Conservation (phyloP, 805 yeast species). For the Wickerhamiella vanderwaltii region DNA sequence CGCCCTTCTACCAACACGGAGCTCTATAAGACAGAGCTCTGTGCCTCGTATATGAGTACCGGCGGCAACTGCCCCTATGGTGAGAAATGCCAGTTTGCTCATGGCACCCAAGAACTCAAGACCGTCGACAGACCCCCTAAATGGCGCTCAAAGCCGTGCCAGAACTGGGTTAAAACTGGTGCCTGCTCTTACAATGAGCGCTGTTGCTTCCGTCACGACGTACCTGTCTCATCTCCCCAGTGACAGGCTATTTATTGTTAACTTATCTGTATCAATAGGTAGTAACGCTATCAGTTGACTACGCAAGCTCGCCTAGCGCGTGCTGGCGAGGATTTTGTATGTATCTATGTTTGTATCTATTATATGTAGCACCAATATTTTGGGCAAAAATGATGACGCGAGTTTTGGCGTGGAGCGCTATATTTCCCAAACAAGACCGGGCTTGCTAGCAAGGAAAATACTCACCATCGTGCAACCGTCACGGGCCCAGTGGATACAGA, state of each 20-base stretch:
- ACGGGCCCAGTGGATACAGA: too few species aligned
- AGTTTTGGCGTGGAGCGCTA: too few species aligned
- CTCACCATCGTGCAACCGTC: too few species aligned
- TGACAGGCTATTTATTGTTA: conserved; percentile 8
- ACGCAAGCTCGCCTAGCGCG: too few species aligned
- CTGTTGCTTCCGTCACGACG: conserved; percentile 75
- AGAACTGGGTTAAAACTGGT: conserved; percentile 74
- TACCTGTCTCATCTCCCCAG: conserved; percentile 15
- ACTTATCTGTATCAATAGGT: conserved; percentile 10
- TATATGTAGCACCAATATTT: too few species aligned
- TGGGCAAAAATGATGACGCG: too few species aligned
- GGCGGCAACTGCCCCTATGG: conserved; percentile 78
- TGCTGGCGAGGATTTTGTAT: too few species aligned
- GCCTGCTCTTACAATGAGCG: conserved; percentile 79
- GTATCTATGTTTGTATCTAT: too few species aligned
- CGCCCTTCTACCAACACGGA: conserved; percentile 39
- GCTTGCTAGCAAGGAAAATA: too few species aligned
- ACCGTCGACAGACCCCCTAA: conserved; percentile 60
- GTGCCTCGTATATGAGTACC: conserved; percentile 60
- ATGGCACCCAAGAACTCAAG: conserved; percentile 69
- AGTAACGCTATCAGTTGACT: conserved; percentile 8
- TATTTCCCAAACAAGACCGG: too few species aligned
- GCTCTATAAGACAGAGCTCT: conserved; percentile 81
- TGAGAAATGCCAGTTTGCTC: conserved; percentile 88
- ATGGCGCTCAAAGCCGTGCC: conserved; percentile 86